Conservation (phyloP, 257 asterid species). For the Solanum phureja region DNA sequence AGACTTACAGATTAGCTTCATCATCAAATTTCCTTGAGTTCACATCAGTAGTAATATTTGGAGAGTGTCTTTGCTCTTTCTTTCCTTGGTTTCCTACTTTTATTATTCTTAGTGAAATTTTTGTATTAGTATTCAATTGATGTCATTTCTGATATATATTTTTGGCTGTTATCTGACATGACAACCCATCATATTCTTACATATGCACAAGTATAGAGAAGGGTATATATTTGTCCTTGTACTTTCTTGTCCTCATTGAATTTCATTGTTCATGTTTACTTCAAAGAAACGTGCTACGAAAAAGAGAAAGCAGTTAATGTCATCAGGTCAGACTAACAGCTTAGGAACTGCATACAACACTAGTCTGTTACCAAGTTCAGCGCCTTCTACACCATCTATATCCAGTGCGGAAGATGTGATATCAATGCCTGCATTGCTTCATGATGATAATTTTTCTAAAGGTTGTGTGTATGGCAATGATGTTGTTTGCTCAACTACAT, state of each 20-base stretch:
- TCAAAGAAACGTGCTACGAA: constrained; percentile 1
- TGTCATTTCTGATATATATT: background rate
- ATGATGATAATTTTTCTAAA: constrained; percentile 8
- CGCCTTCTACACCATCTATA: constrained; percentile 4
- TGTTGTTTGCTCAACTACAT: constrained; percentile 2
- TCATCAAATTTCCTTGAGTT: background rate
- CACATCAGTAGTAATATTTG: background rate
- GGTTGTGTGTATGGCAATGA: background rate
- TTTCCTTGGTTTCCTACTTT: background rate
- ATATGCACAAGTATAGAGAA: background rate
- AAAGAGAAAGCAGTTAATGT: constrained; percentile 19
- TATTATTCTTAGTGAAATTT: background rate
- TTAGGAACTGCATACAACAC: constrained; percentile 4
- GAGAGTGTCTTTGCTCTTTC: background rate
- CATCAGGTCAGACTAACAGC: constrained; percentile 4
- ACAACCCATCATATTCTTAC: background rate
- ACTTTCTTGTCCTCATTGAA: background rate
- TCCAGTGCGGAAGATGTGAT: background rate
- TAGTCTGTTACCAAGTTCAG: background rate
- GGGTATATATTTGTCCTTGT: background rate
- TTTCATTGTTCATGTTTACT: background rate
- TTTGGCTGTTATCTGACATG: background rate
- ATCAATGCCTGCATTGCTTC: constrained; percentile 10
- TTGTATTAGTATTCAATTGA: background rate
- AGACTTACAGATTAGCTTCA: background rate